phyloP scores from a whole-genome alignment of 495 filamentous ascomycete species.

The Trichoderma asperelloides region DNA sequence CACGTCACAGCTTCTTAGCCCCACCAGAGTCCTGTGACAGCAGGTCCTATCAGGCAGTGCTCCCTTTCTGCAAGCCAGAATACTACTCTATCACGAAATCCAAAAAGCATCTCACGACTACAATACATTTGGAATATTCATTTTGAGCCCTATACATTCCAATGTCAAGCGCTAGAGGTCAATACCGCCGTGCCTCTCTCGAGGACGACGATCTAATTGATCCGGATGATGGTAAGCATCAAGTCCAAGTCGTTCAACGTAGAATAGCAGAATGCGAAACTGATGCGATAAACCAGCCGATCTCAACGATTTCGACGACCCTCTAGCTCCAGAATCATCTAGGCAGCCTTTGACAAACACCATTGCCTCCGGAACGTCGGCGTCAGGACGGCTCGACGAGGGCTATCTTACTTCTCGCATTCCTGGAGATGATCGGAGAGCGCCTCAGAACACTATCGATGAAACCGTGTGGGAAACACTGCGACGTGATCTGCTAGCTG shows the following conservation, averaged over 20 bases:
- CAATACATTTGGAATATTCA: background rate
- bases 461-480: slow-evolving; percentile 95
- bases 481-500: slow-evolving; percentile 78
- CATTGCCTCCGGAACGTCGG: slow-evolving; percentile 46
- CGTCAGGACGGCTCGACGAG: slow-evolving; percentile 44
- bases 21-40: background rate
- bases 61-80: background rate
- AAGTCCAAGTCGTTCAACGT: background rate
- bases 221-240: slow-evolving; percentile 73
- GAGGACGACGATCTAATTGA: slow-evolving; percentile 88
- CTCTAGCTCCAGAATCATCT: slow-evolving; percentile 52
- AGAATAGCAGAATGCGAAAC: background rate
- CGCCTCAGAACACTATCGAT: slow-evolving; percentile 89
- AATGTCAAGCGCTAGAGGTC: slow-evolving; percentile 26
- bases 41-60: background rate
- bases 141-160: background rate
- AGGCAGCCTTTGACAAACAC: slow-evolving; percentile 72
- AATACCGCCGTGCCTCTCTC: slow-evolving; percentile 61
- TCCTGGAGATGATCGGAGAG: slow-evolving; percentile 88
- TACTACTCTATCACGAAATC: background rate
- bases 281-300: slow-evolving; percentile 42
- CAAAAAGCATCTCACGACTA: background rate
- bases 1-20: background rate
- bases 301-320: slow-evolving; percentile 90
- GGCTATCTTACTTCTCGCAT: slow-evolving; percentile 79